Evolutionary conservation across 352 stramenopile species (phyloP).

Genomic region (Phytopythium boreale): DNA sequence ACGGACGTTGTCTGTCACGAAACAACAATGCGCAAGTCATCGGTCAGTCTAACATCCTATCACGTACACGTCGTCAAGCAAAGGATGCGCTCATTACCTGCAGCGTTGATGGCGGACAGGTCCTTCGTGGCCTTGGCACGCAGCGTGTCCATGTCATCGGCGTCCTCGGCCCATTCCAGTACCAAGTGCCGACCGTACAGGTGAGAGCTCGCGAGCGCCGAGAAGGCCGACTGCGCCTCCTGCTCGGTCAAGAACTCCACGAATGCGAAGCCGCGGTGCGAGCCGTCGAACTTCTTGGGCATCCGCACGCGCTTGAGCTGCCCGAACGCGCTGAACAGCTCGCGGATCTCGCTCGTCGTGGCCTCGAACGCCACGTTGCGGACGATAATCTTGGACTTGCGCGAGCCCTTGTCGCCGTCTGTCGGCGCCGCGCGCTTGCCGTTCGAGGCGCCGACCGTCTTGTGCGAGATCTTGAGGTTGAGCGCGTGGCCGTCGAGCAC

Average conservation of each 20-base stretch:
- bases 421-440: slow-evolving; percentile 21
- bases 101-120: slow-evolving; percentile 58
- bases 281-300: slow-evolving; percentile 98
- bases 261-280: slow-evolving; percentile 98
- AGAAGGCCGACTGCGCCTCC: slow-evolving; percentile 93
- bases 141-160: slow-evolving; percentile 82
- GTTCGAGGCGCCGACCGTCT: slow-evolving; percentile 59
- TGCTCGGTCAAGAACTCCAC: slow-evolving; percentile 97
- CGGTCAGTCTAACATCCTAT: slow-evolving; percentile 11
- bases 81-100: slow-evolving; percentile 9
- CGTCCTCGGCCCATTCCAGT: slow-evolving; percentile 95
- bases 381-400: slow-evolving; percentile 96
- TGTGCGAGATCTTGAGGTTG: slow-evolving; percentile 93
- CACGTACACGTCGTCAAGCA: too few species aligned
- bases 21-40: neutral
- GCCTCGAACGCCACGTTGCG: slow-evolving; percentile 99
- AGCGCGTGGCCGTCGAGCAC: slow-evolving; percentile 95
- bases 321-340: slow-evolving; percentile 97
- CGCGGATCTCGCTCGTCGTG: slow-evolving; percentile 94
- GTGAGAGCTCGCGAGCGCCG: slow-evolving; percentile 93
- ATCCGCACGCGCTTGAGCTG: slow-evolving; percentile 97
- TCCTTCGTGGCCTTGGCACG: slow-evolving; percentile 79
- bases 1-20: slow-evolving; percentile 44
- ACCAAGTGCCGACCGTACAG: slow-evolving; percentile 99
- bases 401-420: slow-evolving; percentile 24